Conservation (phyloP, 2,329 filamentous ascomycete species). For the Dryadomyces sulphureus region DNA sequence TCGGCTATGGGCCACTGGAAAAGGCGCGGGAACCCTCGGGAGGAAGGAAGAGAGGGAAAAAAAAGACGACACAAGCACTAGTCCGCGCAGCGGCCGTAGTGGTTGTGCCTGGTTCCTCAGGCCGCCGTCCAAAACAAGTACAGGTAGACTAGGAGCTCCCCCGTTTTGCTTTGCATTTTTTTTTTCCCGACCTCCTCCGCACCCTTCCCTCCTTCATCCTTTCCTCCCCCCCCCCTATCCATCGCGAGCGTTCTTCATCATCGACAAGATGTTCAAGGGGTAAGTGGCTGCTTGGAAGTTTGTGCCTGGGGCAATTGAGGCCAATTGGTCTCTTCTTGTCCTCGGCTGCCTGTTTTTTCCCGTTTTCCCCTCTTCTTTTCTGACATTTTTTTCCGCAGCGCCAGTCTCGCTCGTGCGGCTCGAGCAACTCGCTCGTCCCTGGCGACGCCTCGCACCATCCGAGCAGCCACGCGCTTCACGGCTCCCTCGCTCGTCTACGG, state of each 20-base stretch:
- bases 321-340: too few relatives aligned
- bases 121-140: conserved; percentile 8
- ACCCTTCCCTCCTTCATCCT: conserved; percentile 5
- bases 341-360: conserved; percentile 26
- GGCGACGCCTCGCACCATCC: conserved; percentile 38
- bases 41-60: conserved; percentile 5
- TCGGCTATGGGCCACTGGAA: neutral
- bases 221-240: conserved; percentile 5
- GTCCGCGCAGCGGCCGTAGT: too few relatives aligned
- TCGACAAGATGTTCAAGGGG: conserved; percentile 68
- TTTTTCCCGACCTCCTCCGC: conserved; percentile 14
- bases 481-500: conserved; percentile 16
- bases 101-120: conserved; percentile 8
- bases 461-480: conserved; percentile 30
- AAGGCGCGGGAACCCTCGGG: conserved; percentile 11
- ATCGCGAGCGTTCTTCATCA: conserved; percentile 11
- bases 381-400: too few relatives aligned
- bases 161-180: conserved; percentile 13
- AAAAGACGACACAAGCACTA: neutral
- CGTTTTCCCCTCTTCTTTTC: conserved; percentile 5
- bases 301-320: too few relatives aligned
- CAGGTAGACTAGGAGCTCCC: conserved; percentile 10
- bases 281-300: conserved; percentile 28
- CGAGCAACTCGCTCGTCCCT: conserved; percentile 47
- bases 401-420: conserved; percentile 40